These are phyloP conservation scores for Aspergillus nomiae DNA, from an alignment of 2,329 filamentous ascomycete genomes.

Conservation along the genomic window DNA sequence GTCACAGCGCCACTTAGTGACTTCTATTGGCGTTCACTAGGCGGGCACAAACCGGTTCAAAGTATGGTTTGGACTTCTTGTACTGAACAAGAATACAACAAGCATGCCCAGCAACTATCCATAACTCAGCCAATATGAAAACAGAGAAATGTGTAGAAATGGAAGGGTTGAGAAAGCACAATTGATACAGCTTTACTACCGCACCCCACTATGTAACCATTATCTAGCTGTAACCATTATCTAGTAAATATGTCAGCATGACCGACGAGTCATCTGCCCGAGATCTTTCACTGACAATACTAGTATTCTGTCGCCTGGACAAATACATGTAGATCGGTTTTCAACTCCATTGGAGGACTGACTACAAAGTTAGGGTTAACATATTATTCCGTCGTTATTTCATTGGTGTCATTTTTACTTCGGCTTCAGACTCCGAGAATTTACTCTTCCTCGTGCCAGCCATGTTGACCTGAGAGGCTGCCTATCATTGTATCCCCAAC, in stretches of 20 bases:
- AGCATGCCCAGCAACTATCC: no score
- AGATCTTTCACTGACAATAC: conserved; percentile 30
- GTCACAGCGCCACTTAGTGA: conserved; percentile 47
- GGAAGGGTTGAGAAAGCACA: neutral
- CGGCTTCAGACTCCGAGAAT: neutral
- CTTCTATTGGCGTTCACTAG: conserved; percentile 40
- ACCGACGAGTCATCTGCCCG: neutral
- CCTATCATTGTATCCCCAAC: conserved; percentile 44
- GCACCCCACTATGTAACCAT: no score
- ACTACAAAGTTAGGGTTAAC: no score
- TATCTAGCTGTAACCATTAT: conserved; percentile 35
- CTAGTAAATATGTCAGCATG: conserved; percentile 18
- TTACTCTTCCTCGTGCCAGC: conserved; percentile 25
- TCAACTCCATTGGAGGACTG: neutral
- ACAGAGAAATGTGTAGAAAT: neutral
- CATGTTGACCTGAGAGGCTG: conserved; percentile 39
- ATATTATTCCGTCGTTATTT: neutral
- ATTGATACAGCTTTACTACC: neutral
- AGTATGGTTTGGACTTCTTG: conserved; percentile 28
- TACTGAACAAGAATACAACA: no score
- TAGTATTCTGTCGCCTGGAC: conserved; percentile 34
- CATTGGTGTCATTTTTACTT: neutral
- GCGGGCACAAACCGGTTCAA: conserved; percentile 51
- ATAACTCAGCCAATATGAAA: neutral
- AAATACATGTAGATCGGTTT: conserved; percentile 21